Conservation (phyloP, 2,329 filamentous ascomycete genomes). For the Talaromyces sp. region DNA sequence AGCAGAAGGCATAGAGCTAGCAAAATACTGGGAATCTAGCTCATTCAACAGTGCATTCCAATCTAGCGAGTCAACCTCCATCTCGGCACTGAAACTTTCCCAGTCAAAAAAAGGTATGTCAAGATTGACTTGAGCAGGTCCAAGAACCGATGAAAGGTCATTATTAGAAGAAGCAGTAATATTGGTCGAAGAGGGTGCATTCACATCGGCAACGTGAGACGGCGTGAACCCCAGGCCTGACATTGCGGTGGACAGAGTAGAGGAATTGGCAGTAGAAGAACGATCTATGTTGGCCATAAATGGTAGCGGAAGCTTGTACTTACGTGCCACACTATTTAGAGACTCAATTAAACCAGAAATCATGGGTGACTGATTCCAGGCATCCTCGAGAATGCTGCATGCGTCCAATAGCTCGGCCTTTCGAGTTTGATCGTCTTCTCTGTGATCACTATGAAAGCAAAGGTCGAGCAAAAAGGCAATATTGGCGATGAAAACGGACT, state of each 20-base stretch:
- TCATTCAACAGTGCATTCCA: constrained; percentile 18
- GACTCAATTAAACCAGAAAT: constrained; percentile 27
- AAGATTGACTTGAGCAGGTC: constrained; percentile 6
- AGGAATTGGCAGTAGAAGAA: background rate
- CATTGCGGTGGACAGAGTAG: background rate
- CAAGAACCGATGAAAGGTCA: background rate
- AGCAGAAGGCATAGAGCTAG: background rate
- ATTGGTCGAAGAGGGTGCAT: background rate
- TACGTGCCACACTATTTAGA: constrained; percentile 25
- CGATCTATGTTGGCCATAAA: background rate
- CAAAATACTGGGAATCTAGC: constrained; percentile 14
- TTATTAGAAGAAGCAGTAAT: background rate
- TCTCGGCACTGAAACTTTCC: constrained; percentile 18
- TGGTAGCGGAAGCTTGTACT: constrained; percentile 15
- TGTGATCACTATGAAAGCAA: constrained; percentile 26
- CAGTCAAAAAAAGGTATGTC: constrained; percentile 16
- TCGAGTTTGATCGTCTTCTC: constrained; percentile 22
- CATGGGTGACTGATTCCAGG: constrained; percentile 24
- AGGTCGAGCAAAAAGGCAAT: constrained; percentile 37
- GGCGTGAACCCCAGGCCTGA: background rate
- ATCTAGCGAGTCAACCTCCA: constrained; percentile 15
- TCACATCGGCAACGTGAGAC: background rate
- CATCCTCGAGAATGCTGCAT: constrained; percentile 30
- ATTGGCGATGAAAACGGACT: constrained; percentile 34
- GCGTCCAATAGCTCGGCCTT: constrained; percentile 28